Conservation (phyloP, 768 basidiomycete genomes). For the Leccinum longicurvipes region DNA sequence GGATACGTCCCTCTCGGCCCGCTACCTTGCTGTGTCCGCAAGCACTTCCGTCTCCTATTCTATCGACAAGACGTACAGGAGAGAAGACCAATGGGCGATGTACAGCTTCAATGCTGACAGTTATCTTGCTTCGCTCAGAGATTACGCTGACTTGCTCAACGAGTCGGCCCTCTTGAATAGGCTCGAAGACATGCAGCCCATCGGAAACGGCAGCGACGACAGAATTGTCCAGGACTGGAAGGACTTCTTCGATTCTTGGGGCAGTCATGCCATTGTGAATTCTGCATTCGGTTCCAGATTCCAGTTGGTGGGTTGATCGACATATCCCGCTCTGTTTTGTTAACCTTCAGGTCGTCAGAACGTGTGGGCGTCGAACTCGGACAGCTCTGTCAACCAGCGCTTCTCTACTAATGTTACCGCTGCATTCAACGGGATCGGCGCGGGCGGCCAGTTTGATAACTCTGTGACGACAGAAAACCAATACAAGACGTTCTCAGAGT, state of each 20-base stretch:
- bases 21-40: slow-evolving; percentile 10
- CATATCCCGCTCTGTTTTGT: not conserved
- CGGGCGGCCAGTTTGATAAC: no score
- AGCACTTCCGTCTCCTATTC: slow-evolving; percentile 12
- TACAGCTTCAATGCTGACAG: slow-evolving; percentile 15
- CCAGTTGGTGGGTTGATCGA: not conserved
- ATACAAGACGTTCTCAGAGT: no score
- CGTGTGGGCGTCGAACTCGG: slow-evolving; percentile 6
- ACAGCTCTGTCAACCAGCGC: slow-evolving; percentile 3
- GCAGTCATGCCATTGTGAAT: slow-evolving; percentile 1
- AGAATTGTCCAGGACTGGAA: not conserved
- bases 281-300: not conserved
- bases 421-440: no score
- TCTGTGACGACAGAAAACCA: no score
- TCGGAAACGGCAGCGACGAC: slow-evolving; percentile 1
- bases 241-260: slow-evolving; percentile 2
- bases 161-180: not conserved
- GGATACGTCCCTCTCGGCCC: slow-evolving; percentile 1
- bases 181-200: not conserved
- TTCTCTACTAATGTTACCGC: slow-evolving; percentile 6
- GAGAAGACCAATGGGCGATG: slow-evolving; percentile 16
- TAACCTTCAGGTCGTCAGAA: not conserved
- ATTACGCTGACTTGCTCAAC: slow-evolving; percentile 7
- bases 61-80: slow-evolving; percentile 8
- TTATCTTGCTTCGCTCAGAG: slow-evolving; percentile 8